Evolutionary conservation across 169 alveolate species (phyloP).

Genomic region (Hepatocystis sp.): DNA sequence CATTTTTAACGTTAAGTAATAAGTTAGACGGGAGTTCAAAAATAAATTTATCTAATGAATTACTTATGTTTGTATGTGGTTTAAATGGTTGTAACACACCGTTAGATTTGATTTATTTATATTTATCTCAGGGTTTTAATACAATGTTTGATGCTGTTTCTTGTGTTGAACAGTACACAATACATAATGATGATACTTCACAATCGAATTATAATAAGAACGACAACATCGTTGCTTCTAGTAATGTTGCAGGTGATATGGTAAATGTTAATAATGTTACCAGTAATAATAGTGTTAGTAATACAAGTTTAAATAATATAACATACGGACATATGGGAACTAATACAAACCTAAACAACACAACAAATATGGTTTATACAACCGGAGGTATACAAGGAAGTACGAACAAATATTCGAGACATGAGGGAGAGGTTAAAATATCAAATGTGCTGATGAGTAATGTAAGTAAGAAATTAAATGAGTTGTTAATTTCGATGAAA

Average conservation of each 20-base stretch:
- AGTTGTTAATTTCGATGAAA: slow-evolving; percentile 92
- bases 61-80: slow-evolving; percentile 77
- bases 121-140: slow-evolving; percentile 75
- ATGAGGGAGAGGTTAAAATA: slow-evolving; percentile 73
- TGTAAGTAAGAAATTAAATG: slow-evolving; percentile 84
- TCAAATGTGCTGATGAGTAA: slow-evolving; percentile 67
- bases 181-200: neutral
- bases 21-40: slow-evolving; percentile 43
- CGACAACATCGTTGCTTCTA: neutral
- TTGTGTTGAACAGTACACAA: slow-evolving; percentile 1
- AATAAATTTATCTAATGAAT: slow-evolving; percentile 46
- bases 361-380: too few species aligned
- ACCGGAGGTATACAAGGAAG: slow-evolving; percentile 5
- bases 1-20: slow-evolving; percentile 19
- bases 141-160: slow-evolving; percentile 78
- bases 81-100: slow-evolving; percentile 69
- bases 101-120: slow-evolving; percentile 69
- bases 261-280: neutral
- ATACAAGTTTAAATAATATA: too few species aligned
- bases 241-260: neutral
- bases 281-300: neutral
- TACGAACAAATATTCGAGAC: slow-evolving; percentile 3
- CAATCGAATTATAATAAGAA: neutral
- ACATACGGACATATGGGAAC: neutral
- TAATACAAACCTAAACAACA: neutral